Evolutionary conservation across 2,329 filamentous ascomycete genomes (phyloP).

Genomic region (Neurospora sp.): DNA sequence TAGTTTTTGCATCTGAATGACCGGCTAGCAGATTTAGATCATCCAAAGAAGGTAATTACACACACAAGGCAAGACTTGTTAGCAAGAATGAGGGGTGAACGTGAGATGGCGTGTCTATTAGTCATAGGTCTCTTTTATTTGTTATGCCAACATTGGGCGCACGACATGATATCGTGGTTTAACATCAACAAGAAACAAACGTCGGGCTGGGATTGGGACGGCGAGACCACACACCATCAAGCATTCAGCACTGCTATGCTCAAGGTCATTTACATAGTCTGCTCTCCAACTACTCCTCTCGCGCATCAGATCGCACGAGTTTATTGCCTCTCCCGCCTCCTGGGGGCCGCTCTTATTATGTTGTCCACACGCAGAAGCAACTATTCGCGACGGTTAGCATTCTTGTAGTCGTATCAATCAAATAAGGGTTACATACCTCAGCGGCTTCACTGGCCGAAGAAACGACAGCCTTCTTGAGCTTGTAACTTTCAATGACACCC

Average conservation of each 20-base stretch:
- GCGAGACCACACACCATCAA: neutral
- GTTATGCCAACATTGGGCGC: neutral
- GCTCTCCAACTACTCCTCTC: neutral
- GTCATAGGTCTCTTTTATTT: neutral
- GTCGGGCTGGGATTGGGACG: neutral
- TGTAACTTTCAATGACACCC: slow-evolving; percentile 96
- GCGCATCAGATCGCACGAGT: neutral
- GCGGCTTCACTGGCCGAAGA: slow-evolving; percentile 93
- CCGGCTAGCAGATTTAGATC: neutral
- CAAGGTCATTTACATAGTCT: neutral
- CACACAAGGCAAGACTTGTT: neutral
- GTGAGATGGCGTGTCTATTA: neutral
- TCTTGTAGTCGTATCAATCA: neutral
- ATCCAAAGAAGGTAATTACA: neutral
- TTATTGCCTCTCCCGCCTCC: slow-evolving; percentile 57
- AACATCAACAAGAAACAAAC: neutral
- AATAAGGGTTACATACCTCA: slow-evolving; percentile 53
- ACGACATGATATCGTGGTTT: neutral
- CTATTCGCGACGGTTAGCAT: slow-evolving; percentile 33
- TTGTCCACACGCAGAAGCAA: slow-evolving; percentile 90
- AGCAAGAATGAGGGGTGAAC: neutral
- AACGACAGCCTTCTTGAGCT: slow-evolving; percentile 96
- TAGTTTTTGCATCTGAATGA: neutral
- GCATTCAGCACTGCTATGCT: neutral
- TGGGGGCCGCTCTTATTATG: slow-evolving; percentile 88